Evolutionary conservation across 257 asterid genomes (phyloP), one percentile per base, ranked within the genome.

Genomic region (Jaltomata sinuosa): DNA sequence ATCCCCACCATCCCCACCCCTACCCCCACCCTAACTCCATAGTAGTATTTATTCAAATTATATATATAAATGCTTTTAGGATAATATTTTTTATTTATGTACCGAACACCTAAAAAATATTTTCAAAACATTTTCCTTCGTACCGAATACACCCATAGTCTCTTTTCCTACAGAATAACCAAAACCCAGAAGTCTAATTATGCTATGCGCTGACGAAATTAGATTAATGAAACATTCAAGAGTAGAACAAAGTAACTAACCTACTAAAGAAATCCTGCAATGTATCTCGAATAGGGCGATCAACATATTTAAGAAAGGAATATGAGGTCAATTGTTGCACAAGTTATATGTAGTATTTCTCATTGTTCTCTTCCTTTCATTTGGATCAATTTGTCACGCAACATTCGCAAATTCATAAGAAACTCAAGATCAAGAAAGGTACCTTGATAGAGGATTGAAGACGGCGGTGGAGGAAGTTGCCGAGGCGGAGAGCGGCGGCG

Each of bases 401-500:
- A 34, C 25, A 67, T 18, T 67, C 14, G 79, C 29, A 19, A 36
- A 36, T 36, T 69, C 52, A 32, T 32, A 32, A 69, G 25, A 68
- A 69, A 21, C 1, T 38, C 52, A 69, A 71, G 6, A 64, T 22
- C 19, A 21, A 71, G 6, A 27, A n/a, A 40, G 55, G 71, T 88
- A 94, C 98, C 98, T 91, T 86, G 87, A 90, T 65, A 78, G 94
- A 86, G 69, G 93, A 88, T 84, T 85, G 91, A 83, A 90, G 92
- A 84, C 91, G 94, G 93, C 86, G 92, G 91, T 84, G 93, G 84
- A 93, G 87, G 88, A 85, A 83, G 88, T 85, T 72, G 83, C 89
- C 83, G 21, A 92, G 88, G 90, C 95, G 97, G 91, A 92, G 93
- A 61, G 90, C 91, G 89, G 91, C 88, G 86, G 97, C 85, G 91